Evolutionary conservation across 805 yeast species (phyloP).

Genomic region (Metschnikowia cubensis): DNA sequence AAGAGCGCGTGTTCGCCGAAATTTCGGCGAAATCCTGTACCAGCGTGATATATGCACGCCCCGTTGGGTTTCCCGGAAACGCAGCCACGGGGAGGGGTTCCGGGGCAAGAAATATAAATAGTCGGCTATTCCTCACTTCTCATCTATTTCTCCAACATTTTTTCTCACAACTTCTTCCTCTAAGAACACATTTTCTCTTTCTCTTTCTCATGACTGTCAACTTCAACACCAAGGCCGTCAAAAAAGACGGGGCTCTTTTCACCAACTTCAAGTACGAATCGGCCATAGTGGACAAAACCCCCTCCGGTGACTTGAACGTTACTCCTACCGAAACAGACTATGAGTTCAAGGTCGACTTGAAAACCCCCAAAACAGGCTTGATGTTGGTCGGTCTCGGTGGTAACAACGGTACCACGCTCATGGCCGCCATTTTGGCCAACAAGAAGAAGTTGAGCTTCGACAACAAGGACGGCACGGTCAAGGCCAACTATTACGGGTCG

Average conservation of each 20-base stretch:
- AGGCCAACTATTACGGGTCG: conserved; percentile 86
- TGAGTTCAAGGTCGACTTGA: conserved; percentile 80
- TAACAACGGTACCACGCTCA: conserved; percentile 89
- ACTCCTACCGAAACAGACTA: conserved; percentile 70
- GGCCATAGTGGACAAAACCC: conserved; percentile 58
- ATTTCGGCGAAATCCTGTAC: conserved; percentile 16
- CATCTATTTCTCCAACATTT: background rate
- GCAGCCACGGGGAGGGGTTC: background rate
- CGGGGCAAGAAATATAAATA: background rate
- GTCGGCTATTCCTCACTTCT: background rate
- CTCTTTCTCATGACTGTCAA: conserved; percentile 15
- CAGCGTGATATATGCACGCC: conserved; percentile 1
- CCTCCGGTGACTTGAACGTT: conserved; percentile 54
- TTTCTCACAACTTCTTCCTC: background rate
- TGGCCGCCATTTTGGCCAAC: conserved; percentile 83
- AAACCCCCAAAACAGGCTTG: conserved; percentile 80
- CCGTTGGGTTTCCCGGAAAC: background rate
- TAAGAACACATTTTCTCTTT: no score
- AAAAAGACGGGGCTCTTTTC: conserved; percentile 48
- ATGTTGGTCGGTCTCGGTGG: conserved; percentile 95
- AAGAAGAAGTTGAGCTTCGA: conserved; percentile 72
- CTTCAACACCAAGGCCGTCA: conserved; percentile 38
- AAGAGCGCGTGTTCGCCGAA: conserved; percentile 14
- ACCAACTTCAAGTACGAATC: conserved; percentile 71
- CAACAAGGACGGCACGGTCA: conserved; percentile 71